Evolutionary conservation across 1,139 yeast genomes (phyloP).

Genomic region (Debaryomyces udenii): DNA sequence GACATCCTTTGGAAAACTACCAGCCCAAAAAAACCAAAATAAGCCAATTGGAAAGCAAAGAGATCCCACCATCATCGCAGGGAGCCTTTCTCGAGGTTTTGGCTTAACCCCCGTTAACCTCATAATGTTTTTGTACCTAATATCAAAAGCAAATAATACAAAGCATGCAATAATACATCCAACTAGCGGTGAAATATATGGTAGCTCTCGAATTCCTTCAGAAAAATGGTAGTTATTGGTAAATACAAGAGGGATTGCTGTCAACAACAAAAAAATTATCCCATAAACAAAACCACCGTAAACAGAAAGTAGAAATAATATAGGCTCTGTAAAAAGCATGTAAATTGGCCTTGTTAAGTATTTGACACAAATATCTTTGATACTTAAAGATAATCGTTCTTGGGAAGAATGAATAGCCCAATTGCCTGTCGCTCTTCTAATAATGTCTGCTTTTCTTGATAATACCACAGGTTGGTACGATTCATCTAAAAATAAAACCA

Average conservation of each 20-base stretch:
- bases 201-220: conserved; percentile 52
- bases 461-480: conserved; percentile 55
- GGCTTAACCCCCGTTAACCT: conserved; percentile 29
- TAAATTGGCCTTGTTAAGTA: conserved; percentile 64
- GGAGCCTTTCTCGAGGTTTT: conserved; percentile 71
- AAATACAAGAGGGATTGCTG: conserved; percentile 72
- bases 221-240: conserved; percentile 54
- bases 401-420: conserved; percentile 89
- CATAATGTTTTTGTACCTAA: conserved; percentile 25
- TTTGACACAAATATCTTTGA: conserved; percentile 68
- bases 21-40: conserved; percentile 78
- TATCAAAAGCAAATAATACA: conserved; percentile 32
- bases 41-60: conserved; percentile 67
- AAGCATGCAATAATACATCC: conserved; percentile 65
- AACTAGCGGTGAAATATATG: conserved; percentile 40
- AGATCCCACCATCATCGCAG: conserved; percentile 65
- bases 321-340: conserved; percentile 56
- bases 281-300: conserved; percentile 81
- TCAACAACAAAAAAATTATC: conserved; percentile 59
- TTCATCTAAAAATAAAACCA: conserved; percentile 43
- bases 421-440: conserved; percentile 58
- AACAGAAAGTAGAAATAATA: conserved; percentile 59
- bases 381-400: conserved; percentile 64
- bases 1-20: conserved; percentile 58
- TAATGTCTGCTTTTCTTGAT: conserved; percentile 58